Evolutionary conservation across 192 early-diverging fungal species (phyloP).

Genomic region (Coemansia sp.): DNA sequence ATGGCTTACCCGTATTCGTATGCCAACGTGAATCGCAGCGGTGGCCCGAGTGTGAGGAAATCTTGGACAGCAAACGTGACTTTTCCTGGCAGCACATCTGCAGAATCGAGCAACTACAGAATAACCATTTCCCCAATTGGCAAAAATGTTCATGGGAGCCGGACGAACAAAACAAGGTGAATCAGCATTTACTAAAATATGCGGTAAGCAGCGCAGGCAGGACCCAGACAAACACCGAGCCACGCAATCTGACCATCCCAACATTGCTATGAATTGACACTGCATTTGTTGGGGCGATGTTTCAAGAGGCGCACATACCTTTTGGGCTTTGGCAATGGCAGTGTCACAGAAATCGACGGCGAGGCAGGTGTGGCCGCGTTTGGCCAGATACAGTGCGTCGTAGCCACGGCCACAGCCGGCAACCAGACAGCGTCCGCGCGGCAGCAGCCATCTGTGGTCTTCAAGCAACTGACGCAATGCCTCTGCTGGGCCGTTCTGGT

Average conservation of each 20-base stretch:
- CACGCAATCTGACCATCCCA: background rate
- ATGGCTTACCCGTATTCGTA: constrained; percentile 51
- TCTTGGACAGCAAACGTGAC: constrained; percentile 40
- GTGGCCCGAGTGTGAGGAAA: constrained; percentile 28
- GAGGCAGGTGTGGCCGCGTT: constrained; percentile 41
- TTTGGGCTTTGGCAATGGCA: constrained; percentile 54
- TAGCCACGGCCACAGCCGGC: constrained; percentile 59
- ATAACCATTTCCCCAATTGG: background rate
- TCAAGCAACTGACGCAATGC: constrained; percentile 47
- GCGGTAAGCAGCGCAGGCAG: background rate
- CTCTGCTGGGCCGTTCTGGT: constrained; percentile 26
- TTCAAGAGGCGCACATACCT: constrained; percentile 24
- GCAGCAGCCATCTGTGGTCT: constrained; percentile 43
- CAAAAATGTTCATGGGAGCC: no score
- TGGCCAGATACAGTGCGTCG: constrained; percentile 73
- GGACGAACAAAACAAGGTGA: background rate
- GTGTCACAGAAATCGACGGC: constrained; percentile 69
- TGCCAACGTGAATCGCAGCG: constrained; percentile 37
- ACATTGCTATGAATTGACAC: background rate
- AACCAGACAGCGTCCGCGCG: constrained; percentile 44
- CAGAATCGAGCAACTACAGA: constrained; percentile 31
- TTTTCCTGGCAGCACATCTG: constrained; percentile 15
- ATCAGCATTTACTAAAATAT: background rate
- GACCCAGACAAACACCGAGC: background rate
- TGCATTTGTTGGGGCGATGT: background rate